Base-by-base conservation (phyloP, 192 early-diverging fungal species). In the Dissophora ornata region DNA sequence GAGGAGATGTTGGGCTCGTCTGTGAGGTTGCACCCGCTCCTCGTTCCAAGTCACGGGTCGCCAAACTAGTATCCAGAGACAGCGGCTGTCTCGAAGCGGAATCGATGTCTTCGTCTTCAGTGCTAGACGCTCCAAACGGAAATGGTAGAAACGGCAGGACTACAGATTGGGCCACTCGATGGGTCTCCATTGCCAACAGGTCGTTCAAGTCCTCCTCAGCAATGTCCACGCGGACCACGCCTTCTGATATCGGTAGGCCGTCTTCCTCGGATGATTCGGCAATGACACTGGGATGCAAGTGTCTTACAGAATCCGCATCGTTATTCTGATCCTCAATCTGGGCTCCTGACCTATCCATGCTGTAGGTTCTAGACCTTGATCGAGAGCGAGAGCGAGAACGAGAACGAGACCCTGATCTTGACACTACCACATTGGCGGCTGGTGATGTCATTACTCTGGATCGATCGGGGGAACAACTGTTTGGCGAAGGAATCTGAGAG, bases 81-180 rank as follows among this genome's bases (percentile, higher is more conserved):
- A 18, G 32, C 26, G 40, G 47, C 22, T 9, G 32, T 3, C 21
- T 28, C 3, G 11, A 12, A 22, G 41, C 29, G 2, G 18, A 19
- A 49, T 48, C 52, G 11, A 26, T 26, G 29, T 48, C 29, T 3
- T 7, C 40, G 19, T 22, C 26, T n/a, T 33, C 28, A 0, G 24
- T 62, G 9, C 24, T 24, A 16, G 41, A 11, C 18, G 10, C 44
- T 29, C 18, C 47, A 13, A 56, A 28, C 5, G 71, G 57, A 11
- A 75, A 75, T 13, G 73, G 73, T 0, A 77, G n/a, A 47, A 77
- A 77, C 1, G 73, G 73, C 13, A 77, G 47, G 25, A 77, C 59
- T 15, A 67, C 59, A 0, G 73, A 67, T 0, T 77, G 63, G 19
- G 65, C 73, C 4, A 77, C 58, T 21, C 73, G 57, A 21, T 62